phyloP scores from a whole-genome alignment of 169 alveolate genomes.

The Babesia bovis region DNA sequence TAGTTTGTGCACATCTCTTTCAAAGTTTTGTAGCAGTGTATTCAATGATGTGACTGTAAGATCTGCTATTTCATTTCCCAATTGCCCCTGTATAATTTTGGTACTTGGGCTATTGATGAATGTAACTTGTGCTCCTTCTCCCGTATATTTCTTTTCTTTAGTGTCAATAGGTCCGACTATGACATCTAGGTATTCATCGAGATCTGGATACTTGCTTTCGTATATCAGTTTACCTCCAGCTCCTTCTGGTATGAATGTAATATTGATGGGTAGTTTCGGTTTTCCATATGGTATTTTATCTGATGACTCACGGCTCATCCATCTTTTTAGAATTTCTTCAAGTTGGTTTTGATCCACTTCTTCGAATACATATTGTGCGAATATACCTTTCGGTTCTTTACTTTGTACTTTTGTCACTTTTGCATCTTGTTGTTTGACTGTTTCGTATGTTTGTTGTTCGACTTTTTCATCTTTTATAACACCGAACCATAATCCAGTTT shows the following conservation, averaged over 20 bases:
- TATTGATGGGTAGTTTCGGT: slow-evolving; percentile 41
- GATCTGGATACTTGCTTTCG: slow-evolving; percentile 2
- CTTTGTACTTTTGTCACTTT: not conserved
- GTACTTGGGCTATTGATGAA: slow-evolving; percentile 52
- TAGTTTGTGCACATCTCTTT: slow-evolving; percentile 39
- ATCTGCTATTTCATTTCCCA: slow-evolving; percentile 20
- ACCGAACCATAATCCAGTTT: slow-evolving; percentile 37
- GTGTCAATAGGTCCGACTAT: slow-evolving; percentile 9
- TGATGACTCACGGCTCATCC: slow-evolving; percentile 46
- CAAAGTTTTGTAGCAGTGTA: slow-evolving; percentile 24
- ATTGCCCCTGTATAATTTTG: slow-evolving; percentile 16
- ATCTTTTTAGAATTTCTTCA: slow-evolving; percentile 37
- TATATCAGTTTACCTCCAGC: slow-evolving; percentile 34
- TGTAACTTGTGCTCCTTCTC: slow-evolving; percentile 28
- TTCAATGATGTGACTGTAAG: slow-evolving; percentile 14
- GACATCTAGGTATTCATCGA: slow-evolving; percentile 46
- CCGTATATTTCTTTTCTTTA: slow-evolving; percentile 19
- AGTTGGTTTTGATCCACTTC: slow-evolving; percentile 11
- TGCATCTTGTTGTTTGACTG: slow-evolving; percentile 16
- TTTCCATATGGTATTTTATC: slow-evolving; percentile 47
- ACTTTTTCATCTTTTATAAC: slow-evolving; percentile 30
- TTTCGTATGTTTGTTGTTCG: slow-evolving; percentile 30
- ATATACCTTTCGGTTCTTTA: slow-evolving; percentile 30
- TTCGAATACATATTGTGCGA: slow-evolving; percentile 10
- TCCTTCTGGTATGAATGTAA: slow-evolving; percentile 13